These are phyloP conservation scores for Russula foetens DNA, from an alignment of 768 basidiomycete genomes.

Conservation along the genomic window DNA sequence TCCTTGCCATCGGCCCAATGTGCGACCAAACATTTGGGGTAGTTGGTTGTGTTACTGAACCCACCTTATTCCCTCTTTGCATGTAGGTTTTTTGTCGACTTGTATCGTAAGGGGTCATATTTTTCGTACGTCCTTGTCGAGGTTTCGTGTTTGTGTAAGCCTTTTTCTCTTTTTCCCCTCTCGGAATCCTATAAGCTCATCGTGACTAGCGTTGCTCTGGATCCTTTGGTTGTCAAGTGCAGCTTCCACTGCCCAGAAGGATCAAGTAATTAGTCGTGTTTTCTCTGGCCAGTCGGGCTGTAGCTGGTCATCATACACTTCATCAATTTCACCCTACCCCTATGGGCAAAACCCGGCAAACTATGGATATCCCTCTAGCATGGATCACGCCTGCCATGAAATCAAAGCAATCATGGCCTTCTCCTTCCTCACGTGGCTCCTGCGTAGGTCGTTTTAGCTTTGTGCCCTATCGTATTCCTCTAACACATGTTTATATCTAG, in stretches of 20 bases:
- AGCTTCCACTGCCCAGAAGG: constrained; percentile 23
- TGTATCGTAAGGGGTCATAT: constrained; percentile 29
- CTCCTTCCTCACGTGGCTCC: constrained; percentile 31
- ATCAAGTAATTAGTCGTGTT: no score
- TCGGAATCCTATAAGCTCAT: neutral
- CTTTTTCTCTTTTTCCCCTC: neutral
- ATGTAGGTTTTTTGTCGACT: constrained; percentile 31
- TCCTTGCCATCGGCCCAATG: constrained; percentile 28
- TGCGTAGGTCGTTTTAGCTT: constrained; percentile 23
- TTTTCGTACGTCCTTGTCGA: constrained; percentile 35
- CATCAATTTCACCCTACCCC: no score
- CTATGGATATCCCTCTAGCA: no score
- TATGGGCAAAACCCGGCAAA: no score
- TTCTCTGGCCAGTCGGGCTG: no score
- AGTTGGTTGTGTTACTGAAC: neutral
- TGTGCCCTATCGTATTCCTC: neutral
- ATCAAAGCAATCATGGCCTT: constrained; percentile 29
- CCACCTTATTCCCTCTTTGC: no score
- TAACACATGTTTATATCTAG: constrained; percentile 21
- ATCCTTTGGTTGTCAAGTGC: constrained; percentile 35
- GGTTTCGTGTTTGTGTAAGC: constrained; percentile 31
- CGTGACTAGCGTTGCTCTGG: constrained; percentile 27
- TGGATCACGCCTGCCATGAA: constrained; percentile 24
- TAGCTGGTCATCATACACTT: no score
- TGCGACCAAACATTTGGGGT: neutral